Base-by-base conservation (phyloP, 345 rosid species). In the Populus simonii region DNA sequence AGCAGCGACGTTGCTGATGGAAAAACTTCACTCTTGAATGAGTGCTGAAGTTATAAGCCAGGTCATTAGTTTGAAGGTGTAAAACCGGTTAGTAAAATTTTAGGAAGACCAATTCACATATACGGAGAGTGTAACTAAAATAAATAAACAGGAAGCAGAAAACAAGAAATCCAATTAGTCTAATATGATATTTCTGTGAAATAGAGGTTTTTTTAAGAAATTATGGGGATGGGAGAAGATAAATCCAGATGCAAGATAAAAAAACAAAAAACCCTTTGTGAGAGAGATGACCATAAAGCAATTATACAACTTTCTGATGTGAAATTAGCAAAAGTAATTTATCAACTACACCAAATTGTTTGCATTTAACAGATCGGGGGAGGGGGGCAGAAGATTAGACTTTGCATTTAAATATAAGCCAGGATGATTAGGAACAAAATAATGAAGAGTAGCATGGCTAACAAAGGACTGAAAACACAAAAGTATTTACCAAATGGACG, bases 401-500 rank as follows among this genome's bases (percentile, higher is more conserved):
- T 11, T 10, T 43, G 4, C 22, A 16, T 51, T 6, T 17, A 35
- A 18, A 68, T 41, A 27, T 66, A 68, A 68, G 22, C 22, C 45
- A 68, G 8, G 43, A 68, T 68, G 23, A n/a, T 15, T 29, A 8
- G 38, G 8, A 18, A 68, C 17, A 16, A 13, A 36, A 31, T 13
- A 9, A 16, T 25, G 51, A 51, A 47, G 29, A 36, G 36, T 31
- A 15, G 66, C 33, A 38, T 38, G 2, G 6, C 61, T 38, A 27
- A 51, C 68, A 23, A 51, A 51, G 22, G 57, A 51, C 57, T 5
- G 4, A 33, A n/a, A 74, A 68, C 1, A 33, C 18, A 16, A 59
- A 62, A 12, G 35, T 7, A 71, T 43, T 38, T 87, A 92, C 98
- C 99, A 86, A 95, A 76, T 69, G 94, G 96, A 80, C 83, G 89